phyloP scores from a whole-genome alignment of 2,329 filamentous ascomycete genomes.

The Aspergillus alliaceus region DNA sequence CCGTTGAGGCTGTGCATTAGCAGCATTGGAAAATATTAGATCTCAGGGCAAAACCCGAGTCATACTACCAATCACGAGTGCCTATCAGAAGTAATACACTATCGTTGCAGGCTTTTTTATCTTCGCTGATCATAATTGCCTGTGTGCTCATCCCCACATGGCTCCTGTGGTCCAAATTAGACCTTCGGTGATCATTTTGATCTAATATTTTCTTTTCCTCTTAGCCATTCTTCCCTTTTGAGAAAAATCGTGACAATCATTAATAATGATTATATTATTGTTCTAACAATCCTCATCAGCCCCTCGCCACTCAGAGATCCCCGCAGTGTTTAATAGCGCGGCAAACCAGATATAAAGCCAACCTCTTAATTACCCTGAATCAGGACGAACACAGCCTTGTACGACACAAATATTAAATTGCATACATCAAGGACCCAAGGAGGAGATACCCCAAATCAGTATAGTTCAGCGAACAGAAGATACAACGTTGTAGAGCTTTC shows the following conservation, averaged over 20 bases:
- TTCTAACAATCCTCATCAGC: neutral
- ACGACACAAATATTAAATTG: neutral
- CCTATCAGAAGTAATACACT: neutral
- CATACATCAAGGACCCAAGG: neutral
- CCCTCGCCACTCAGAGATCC: neutral
- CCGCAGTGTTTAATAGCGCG: neutral
- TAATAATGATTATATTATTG: neutral
- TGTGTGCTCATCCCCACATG: neutral
- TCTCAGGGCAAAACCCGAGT: neutral
- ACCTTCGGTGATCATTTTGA: neutral
- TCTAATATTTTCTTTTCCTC: neutral
- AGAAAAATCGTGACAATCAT: neutral
- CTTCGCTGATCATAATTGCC: slow-evolving; percentile 4
- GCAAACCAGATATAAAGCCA: neutral
- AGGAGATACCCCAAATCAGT: neutral
- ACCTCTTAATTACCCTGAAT: neutral
- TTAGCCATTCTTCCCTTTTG: neutral
- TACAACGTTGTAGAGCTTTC: neutral
- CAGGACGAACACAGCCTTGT: neutral
- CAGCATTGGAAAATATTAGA: neutral
- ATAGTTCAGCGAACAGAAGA: neutral
- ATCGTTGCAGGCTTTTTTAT: neutral
- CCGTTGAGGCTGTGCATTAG: slow-evolving; percentile 8
- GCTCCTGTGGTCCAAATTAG: neutral
- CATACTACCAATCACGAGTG: neutral